Evolutionary conservation across 2,329 filamentous ascomycete genomes (phyloP).

Genomic region (Aureobasidium sp.): DNA sequence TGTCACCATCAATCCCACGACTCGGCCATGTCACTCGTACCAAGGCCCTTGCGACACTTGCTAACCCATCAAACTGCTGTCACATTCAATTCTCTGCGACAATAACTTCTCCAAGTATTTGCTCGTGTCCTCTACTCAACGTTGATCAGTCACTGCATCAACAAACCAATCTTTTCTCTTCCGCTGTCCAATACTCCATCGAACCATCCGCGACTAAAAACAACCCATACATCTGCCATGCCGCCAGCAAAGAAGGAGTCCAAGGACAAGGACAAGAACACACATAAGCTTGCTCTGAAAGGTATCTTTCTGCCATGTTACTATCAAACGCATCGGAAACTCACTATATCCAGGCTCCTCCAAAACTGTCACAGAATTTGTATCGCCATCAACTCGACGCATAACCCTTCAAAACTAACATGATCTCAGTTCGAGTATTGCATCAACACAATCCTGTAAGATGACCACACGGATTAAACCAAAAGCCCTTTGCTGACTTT

Average conservation of each 20-base stretch:
- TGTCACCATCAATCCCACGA: slow-evolving; percentile 4
- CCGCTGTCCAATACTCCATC: slow-evolving; percentile 3
- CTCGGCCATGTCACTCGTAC: background rate
- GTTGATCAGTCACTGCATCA: background rate
- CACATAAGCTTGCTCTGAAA: slow-evolving; percentile 89
- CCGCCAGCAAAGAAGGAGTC: slow-evolving; percentile 11
- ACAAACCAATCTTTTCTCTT: slow-evolving; percentile 7
- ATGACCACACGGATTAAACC: background rate
- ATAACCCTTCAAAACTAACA: background rate
- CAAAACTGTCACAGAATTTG: slow-evolving; percentile 91
- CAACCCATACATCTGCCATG: background rate
- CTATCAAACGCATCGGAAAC: background rate
- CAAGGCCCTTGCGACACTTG: background rate
- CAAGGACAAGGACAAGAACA: slow-evolving; percentile 65
- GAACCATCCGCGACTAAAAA: background rate
- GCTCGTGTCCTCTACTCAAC: background rate
- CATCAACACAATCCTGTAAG: slow-evolving; percentile 90
- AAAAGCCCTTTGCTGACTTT: background rate
- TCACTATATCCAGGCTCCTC: slow-evolving; percentile 50
- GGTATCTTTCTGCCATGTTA: slow-evolving; percentile 43
- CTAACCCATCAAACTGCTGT: background rate
- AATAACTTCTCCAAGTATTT: background rate
- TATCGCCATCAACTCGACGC: slow-evolving; percentile 36
- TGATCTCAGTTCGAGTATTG: slow-evolving; percentile 79
- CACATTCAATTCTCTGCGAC: background rate